Evolutionary conservation across 1,284 basidiomycete species (phyloP), one percentile per base, ranked within the genome.

Genomic region (Cryptococcus amylolentus): DNA sequence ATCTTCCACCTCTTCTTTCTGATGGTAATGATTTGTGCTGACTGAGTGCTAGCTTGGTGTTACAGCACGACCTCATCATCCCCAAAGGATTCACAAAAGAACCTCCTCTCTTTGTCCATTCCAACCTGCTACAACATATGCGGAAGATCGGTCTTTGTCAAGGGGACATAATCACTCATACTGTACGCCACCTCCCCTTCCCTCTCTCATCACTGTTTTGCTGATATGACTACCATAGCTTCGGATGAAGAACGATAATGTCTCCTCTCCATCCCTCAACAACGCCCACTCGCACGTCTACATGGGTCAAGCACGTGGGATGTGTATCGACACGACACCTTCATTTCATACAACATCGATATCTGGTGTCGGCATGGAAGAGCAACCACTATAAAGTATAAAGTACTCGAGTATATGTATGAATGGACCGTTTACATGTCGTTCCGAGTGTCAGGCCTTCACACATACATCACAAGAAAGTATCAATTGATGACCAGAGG

Each of bases 51-150:
- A 67, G 65, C 55, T 69, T 74, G 3, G 65, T 69, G 12, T 60
- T 77, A 18, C 75, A 77, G 51, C 71, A 76, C 58, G 74, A 74
- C 58, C 61, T 77, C 16, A 65, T 66, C 41, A 64, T 57, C 18
- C 64, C 63, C 10, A 55, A 61, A 23, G 61, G 58, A n/a, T 54
- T 57, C 37, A 55, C 53, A 4, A 38, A 57, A 26, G 64, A 66
- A 18, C 64, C 61, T 10, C 70, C 75, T 7, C 58, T 74, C 5
- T 75, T 75, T 52, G 70, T 71, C 7, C 75, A 75, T 54, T 70
- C 67, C 3, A 81, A 81, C 61, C 69, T 80, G 35, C 70, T 81
- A 41, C 81, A 81, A 61, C 79, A 80, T 59, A 64, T 76, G 26
- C 64, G 63, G 23, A 51, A 40, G 28, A 20, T 47, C 18, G 62